A percentile compares a stretch with the other conserved stretches of the same genome.
Evolutionary conservation across 306 rosid species (phyloP).

Genomic region (Crotalaria pallida): DNA sequence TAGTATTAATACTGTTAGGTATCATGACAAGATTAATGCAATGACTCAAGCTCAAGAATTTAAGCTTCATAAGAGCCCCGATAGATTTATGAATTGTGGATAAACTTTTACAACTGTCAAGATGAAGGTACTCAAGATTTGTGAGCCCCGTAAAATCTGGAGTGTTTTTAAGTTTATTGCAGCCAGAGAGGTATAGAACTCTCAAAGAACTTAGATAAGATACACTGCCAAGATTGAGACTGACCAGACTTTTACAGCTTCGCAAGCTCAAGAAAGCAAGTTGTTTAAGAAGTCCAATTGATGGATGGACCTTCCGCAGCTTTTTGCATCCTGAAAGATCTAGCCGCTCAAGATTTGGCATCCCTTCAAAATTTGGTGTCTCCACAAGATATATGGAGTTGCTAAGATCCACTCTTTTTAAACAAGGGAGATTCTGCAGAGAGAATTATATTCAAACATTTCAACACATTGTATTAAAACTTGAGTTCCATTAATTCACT

Average conservation of each 20-base stretch:
- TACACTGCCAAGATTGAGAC: not conserved
- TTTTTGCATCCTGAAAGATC: not conserved
- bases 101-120: not conserved
- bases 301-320: not conserved
- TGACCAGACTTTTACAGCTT: not conserved
- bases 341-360: not conserved
- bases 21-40: not conserved
- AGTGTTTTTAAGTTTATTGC: not conserved
- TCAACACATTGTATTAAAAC: not conserved
- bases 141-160: not conserved
- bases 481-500: not conserved
- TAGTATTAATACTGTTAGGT: not conserved
- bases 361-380: not conserved
- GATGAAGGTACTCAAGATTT: not conserved
- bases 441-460: not conserved
- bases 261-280: not conserved
- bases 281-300: not conserved
- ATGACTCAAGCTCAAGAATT: constrained; percentile 16
- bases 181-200: not conserved
- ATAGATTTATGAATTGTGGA: not conserved
- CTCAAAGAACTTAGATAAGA: not conserved
- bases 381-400: not conserved
- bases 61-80: not conserved
- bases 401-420: not conserved
- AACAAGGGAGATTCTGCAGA: not conserved